phyloP scores from a whole-genome alignment of 2,329 filamentous ascomycete genomes.

The Pseudogymnoascus sp. region DNA sequence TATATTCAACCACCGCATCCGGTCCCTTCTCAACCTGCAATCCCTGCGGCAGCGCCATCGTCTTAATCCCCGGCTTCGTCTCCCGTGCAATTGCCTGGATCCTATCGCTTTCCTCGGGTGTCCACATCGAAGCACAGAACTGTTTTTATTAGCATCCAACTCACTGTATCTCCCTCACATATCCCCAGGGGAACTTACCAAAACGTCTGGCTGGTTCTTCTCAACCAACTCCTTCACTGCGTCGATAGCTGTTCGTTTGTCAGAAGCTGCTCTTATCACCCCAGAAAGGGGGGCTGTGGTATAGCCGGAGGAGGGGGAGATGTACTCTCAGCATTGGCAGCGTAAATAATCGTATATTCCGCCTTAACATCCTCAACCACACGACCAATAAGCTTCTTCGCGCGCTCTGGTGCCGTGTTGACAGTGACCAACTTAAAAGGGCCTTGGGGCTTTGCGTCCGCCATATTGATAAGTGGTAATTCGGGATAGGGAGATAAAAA shows the following conservation, averaged over 20 bases:
- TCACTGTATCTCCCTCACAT: no score
- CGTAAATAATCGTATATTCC: constrained; percentile 53
- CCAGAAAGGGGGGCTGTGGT: neutral
- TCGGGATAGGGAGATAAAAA: neutral
- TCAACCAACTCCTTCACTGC: constrained; percentile 47
- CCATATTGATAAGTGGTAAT: neutral
- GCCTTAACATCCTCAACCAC: constrained; percentile 55
- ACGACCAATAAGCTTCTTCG: constrained; percentile 52
- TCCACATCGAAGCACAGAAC: constrained; percentile 54
- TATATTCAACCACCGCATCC: constrained; percentile 46
- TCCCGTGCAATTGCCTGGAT: constrained; percentile 38
- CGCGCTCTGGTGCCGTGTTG: constrained; percentile 59
- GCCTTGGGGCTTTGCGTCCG: constrained; percentile 36
- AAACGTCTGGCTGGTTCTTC: constrained; percentile 43
- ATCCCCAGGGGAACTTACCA: constrained; percentile 38
- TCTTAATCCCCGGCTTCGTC: constrained; percentile 40
- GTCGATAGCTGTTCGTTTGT: constrained; percentile 37
- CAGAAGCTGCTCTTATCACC: neutral
- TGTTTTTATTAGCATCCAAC: no score
- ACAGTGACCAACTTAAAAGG: constrained; percentile 59
- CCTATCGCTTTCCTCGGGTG: constrained; percentile 37
- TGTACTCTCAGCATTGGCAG: constrained; percentile 53
- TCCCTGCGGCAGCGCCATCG: constrained; percentile 45
- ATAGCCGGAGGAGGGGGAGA: neutral
- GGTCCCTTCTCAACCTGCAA: constrained; percentile 45